Percentiles rank a stretch among this genome's conserved stretches.
phyloP scores from a whole-genome alignment of 139 green algal genomes.

The Coelastrella sp. region DNA sequence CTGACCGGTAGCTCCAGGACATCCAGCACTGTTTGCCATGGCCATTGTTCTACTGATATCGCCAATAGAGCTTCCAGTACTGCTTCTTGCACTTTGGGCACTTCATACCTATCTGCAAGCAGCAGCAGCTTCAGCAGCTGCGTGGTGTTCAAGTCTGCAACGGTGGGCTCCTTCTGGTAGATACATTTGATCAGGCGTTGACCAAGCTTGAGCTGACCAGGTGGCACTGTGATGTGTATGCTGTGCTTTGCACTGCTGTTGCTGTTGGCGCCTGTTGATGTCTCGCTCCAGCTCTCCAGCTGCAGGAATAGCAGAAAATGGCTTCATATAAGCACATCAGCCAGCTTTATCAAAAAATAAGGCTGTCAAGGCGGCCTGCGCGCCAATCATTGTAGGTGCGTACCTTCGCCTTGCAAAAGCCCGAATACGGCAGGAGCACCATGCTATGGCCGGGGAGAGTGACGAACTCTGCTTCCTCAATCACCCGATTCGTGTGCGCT shows the following conservation, averaged over 20 bases:
- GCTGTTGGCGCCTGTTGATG: neutral
- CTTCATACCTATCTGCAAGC: neutral
- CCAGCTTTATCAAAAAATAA: neutral
- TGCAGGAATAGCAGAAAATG: neutral
- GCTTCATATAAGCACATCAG: neutral
- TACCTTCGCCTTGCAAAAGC: neutral
- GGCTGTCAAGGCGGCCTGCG: neutral
- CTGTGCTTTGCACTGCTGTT: neutral
- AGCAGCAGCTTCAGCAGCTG: slow-evolving; percentile 10
- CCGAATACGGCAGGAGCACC: neutral
- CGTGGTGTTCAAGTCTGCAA: neutral
- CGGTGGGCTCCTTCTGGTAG: neutral
- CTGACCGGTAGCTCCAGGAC: neutral
- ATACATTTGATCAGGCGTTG: neutral
- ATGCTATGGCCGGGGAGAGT: neutral
- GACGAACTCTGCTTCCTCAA: neutral
- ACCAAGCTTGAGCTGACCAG: neutral
- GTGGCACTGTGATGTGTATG: neutral
- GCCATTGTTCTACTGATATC: neutral
- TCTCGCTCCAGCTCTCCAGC: neutral
- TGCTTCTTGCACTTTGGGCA: neutral
- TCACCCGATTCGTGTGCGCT: neutral
- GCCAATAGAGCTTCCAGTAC: neutral
- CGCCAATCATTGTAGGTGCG: neutral
- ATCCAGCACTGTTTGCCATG: neutral